Percentiles rank a stretch among this genome's conserved stretches.
phyloP scores from a whole-genome alignment of 768 basidiomycete species.

The Scleroderma citrinum region DNA sequence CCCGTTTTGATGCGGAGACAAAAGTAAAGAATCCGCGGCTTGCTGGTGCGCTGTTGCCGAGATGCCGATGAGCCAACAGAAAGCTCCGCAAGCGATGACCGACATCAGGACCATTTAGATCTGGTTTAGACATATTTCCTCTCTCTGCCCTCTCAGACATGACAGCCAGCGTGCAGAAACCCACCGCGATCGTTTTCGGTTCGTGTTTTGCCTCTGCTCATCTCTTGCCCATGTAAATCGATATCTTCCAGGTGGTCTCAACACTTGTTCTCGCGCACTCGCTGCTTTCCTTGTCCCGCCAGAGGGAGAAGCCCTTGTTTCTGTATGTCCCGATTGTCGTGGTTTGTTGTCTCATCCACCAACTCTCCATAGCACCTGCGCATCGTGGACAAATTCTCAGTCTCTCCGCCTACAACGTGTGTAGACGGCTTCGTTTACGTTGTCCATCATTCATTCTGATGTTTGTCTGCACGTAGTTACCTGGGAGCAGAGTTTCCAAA shows the following conservation, averaged over 20 bases:
- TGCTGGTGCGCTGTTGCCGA: neutral
- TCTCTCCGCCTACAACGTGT: conserved; percentile 69
- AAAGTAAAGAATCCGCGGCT: neutral
- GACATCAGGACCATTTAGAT: neutral
- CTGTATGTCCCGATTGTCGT: conserved; percentile 40
- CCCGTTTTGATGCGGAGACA: conserved; percentile 1
- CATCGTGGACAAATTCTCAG: conserved; percentile 72
- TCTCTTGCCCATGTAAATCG: conserved; percentile 6
- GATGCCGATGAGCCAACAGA: neutral
- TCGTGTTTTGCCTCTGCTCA: conserved; percentile 19
- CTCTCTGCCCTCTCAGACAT: conserved; percentile 20
- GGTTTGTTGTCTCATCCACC: conserved; percentile 8
- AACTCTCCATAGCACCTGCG: conserved; percentile 46
- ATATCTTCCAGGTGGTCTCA: conserved; percentile 61
- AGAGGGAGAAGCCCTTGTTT: conserved; percentile 63
- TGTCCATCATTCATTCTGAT: conserved; percentile 7
- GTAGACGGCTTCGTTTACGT: conserved; percentile 22
- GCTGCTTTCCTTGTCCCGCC: conserved; percentile 62
- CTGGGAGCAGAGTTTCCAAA: conserved; percentile 71
- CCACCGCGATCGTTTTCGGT: conserved; percentile 77
- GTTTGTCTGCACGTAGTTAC: conserved; percentile 43
- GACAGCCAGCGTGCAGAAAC: conserved; percentile 35
- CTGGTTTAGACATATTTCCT: neutral
- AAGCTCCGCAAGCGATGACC: neutral
- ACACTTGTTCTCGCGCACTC: conserved; percentile 71